Conservation (phyloP, 441 rosid species). For the Euphorbia celastroides region DNA sequence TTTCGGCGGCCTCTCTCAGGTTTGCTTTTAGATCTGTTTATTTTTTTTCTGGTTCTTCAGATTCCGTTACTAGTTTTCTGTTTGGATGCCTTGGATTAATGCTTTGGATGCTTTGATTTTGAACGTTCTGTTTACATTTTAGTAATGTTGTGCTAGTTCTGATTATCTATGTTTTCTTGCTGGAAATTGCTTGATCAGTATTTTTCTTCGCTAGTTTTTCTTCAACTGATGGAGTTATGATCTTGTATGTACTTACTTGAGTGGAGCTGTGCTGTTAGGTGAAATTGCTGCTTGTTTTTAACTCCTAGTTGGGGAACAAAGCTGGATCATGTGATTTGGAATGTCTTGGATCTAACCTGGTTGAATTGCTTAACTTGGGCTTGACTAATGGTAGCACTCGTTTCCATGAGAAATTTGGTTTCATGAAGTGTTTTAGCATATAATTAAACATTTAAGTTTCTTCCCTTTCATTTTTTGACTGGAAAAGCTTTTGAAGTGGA, state of each 20-base stretch:
- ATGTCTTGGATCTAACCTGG: background rate
- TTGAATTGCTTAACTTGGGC: background rate
- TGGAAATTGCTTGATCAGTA: background rate
- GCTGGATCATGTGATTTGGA: background rate
- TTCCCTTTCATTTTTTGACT: background rate
- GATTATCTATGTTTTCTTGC: background rate
- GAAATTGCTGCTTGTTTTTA: background rate
- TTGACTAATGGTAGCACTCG: background rate
- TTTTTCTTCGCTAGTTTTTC: background rate
- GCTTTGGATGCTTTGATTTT: background rate
- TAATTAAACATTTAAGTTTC: background rate
- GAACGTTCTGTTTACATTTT: background rate
- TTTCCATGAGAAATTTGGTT: background rate
- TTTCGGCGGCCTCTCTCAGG: conserved; percentile 23
- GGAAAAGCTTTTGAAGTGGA: background rate
- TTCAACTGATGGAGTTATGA: background rate
- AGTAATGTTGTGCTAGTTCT: too few relatives aligned
- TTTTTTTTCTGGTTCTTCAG: background rate
- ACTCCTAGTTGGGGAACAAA: background rate
- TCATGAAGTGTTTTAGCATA: background rate
- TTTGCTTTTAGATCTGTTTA: background rate
- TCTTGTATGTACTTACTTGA: background rate
- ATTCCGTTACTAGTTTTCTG: background rate
- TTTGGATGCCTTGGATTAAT: conserved; percentile 2
- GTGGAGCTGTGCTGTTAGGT: background rate